These are phyloP conservation scores for Wickerhamomyces subpelliculosus DNA, from an alignment of 805 yeast genomes.

Conservation along the genomic window DNA sequence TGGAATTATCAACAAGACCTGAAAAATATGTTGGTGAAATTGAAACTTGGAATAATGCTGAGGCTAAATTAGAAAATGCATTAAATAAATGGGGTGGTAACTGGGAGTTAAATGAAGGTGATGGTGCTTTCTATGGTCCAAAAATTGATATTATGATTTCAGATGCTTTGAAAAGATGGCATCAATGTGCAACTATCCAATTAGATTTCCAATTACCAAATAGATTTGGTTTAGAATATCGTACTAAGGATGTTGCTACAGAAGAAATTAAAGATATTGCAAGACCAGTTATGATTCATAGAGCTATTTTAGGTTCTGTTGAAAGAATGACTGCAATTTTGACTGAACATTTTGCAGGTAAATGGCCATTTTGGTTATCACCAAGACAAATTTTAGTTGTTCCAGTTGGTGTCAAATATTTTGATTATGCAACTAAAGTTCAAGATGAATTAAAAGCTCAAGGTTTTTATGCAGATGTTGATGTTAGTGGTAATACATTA, in stretches of 20 bases:
- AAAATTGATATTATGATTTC: conserved; percentile 94
- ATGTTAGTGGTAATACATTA: conserved; percentile 89
- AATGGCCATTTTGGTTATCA: conserved; percentile 99
- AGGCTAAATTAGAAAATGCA: conserved; percentile 73
- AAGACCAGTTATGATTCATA: conserved; percentile 98
- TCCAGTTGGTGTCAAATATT: conserved; percentile 93
- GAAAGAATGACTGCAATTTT: conserved; percentile 99
- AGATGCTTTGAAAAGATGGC: conserved; percentile 94
- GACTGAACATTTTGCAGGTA: conserved; percentile 97
- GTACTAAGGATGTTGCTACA: conserved; percentile 50
- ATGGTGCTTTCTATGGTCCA: conserved; percentile 95
- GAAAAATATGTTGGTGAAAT: conserved; percentile 93
- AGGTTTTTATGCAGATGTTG: conserved; percentile 90
- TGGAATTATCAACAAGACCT: conserved; percentile 96
- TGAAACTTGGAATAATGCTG: conserved; percentile 92
- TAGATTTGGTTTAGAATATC: conserved; percentile 86
- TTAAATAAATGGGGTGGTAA: conserved; percentile 79
- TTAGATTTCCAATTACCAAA: conserved; percentile 96
- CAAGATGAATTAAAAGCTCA: conserved; percentile 59
- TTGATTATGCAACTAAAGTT: conserved; percentile 82
- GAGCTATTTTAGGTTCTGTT: conserved; percentile 96
- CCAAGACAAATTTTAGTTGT: conserved; percentile 96
- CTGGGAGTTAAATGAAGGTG: conserved; percentile 96
- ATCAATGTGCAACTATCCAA: conserved; percentile 98
- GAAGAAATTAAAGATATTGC: conserved; percentile 45